Evolutionary conservation across 1,139 yeast species (phyloP), one percentile per base, ranked within the genome.

Genomic region (Suhomyces terraborum): DNA sequence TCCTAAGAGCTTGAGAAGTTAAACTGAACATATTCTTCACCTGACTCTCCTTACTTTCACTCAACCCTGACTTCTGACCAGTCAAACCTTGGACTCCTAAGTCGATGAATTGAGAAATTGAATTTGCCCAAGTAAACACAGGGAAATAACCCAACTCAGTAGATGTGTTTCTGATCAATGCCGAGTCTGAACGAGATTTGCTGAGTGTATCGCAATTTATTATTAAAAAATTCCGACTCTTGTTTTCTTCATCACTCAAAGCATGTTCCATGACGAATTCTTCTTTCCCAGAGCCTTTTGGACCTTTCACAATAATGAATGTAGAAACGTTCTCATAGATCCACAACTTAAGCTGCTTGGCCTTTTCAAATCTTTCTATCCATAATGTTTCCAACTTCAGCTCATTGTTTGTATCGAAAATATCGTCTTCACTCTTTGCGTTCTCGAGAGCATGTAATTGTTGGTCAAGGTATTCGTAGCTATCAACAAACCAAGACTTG

Each of bases 31-130:
- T 91, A 50, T 84, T 83, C 60, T 87, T 83, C 49, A 86, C 77
- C 59, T 89, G 97, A 0, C 86, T 70, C 50, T 93, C 98, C 45
- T 82, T 82, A 1, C 88, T 72, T 59, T 93, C 98, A 22, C 95
- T 80, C 41, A 93, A 71, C 0, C 98, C 98, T 1, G 96, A 84
- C 56, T 88, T 88, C 60, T 89, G 97, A 0, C 98, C 98, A 1
- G 96, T 89, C 33, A 93, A 60, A 41, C 97, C 93, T 59, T 88
- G 96, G 12, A 87, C 86, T 41, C 83, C 89, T 52, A 94, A 74
- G 62, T 93, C 98, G 40, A 88, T 67, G 47, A 89, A 84, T 47
- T 81, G 80, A 0, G 96, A 80, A 18, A 91, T 67, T 4, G 87
- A 79, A 58, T 88, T 88, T 48, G 91, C 69, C 96, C 98, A 93